Base-by-base conservation (phyloP, 1,139 yeast genomes). In the Pichia sp. region DNA sequence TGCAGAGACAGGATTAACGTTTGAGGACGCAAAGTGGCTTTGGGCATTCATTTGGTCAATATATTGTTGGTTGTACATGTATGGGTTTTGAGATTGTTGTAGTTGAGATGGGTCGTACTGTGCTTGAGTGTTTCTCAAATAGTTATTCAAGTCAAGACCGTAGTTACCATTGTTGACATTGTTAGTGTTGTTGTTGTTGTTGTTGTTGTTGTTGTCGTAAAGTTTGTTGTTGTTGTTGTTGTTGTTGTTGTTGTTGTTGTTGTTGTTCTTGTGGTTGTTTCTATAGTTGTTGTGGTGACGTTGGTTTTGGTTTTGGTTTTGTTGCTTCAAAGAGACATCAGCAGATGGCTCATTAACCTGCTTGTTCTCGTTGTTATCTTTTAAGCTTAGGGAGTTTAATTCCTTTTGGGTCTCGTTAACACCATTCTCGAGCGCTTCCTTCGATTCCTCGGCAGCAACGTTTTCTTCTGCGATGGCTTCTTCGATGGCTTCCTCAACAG, bases 131-230 rank as follows among this genome's bases (percentile, higher is more conserved):
- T 61, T 63, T 60, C 60, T 62, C 50, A 58, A 57, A 63, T 59
- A 64, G 59, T 62, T 69, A 64, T 60, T 65, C 54, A 60, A 63
- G 53, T 66, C 65, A 40, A 61, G 59, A 56, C 62, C 65, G 57
- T 58, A 61, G 59, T 59, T 62, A 61, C 60, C 63, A 66, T 55
- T 62, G 51, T 62, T 52, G 38, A 57, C 62, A 10, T 55, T 61
- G 66, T 52, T 62, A 30, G 13, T 23, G 26, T 23, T 23, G 26
- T 23, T 23, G 26, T 23, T 23, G 26, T 23, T 26, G 66, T 52
- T 62, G 45, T 3, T 26, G 63, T 45, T 62, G 60, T 60, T 59
- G 64, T 57, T 61, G 59, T 50, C 62, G 56, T 60, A 51, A 54
- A 45, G 47, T 55, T 53, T 51, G 52, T 54, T 59, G 59, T 54